Evolutionary conservation across 164 flowering plant species (phyloP), one percentile per base, ranked within the genome.

Genomic region (Magnolia sinica): DNA sequence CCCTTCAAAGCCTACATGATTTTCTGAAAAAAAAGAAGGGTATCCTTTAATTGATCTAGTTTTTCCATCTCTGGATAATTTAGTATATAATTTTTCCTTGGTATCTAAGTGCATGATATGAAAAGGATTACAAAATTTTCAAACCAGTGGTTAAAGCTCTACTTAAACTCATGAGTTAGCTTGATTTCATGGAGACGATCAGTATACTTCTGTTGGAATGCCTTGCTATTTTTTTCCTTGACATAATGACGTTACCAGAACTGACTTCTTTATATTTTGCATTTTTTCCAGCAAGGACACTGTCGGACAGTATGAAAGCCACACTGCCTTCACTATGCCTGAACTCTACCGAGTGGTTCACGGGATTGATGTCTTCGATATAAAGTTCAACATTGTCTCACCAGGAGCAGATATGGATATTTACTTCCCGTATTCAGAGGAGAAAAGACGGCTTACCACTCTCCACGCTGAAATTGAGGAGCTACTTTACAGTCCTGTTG

Each of bases 341-440:
- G 98, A 98, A 18, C 91, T 96, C 72, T 96, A 96, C 85, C 82
- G 99, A 74, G 99, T 94, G 74, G 99, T 94, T 70, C 98, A 94
- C 70, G 99, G 99, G 1, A 90, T 94, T 71, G 93, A 96, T 81
- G 97, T 90, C 52, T 96, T 94, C 63, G 99, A 96, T 77, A 98
- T 98, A 76, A 96, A 96, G 84, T 96, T 96, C 88, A 96, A 96
- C 92, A 96, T 96, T 72, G 99, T 96, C 59, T 92, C 99, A 7
- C 99, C 99, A 1, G 99, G 99, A 83, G 99, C 99, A 31, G 99
- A 96, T 74, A 87, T 84, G 88, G 84, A 78, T 78, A 85, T 94
- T 70, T 96, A 96, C 85, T 96, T 88, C 87, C 88, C 98, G 18
- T 90, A 89, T 85, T 86, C 93, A 1, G 97, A 96, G 77, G 83